Evolutionary conservation across 345 rosid genomes (phyloP).

Genomic region (Camelina laxa): DNA sequence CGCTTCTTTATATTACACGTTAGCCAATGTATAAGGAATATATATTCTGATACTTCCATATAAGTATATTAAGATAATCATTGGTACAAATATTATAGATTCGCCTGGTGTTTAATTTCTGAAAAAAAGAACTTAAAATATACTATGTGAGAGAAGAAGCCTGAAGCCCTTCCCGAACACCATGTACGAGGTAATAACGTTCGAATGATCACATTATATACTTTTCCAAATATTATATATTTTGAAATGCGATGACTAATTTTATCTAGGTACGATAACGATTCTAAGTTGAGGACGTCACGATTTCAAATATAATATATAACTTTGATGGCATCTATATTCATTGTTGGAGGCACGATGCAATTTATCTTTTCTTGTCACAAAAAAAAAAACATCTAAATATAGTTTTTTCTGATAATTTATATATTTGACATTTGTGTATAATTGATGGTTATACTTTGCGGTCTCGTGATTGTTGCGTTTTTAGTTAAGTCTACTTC

Average conservation of each 20-base stretch:
- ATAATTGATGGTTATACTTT: background rate
- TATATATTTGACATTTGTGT: no score
- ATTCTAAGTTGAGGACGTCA: conserved; percentile 27
- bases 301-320: conserved; percentile 13
- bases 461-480: background rate
- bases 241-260: background rate
- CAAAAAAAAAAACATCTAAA: background rate
- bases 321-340: conserved; percentile 3
- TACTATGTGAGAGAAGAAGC: conserved; percentile 4
- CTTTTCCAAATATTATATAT: conserved; percentile 14
- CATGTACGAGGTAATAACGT: conserved; percentile 13
- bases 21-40: background rate
- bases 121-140: background rate
- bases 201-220: conserved; percentile 22
- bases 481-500: background rate
- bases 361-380: background rate
- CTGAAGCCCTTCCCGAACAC: conserved; percentile 22
- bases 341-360: conserved; percentile 24
- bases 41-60: background rate
- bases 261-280: background rate
- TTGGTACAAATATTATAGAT: background rate
- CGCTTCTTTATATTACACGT: conserved; percentile 21
- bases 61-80: conserved; percentile 7
- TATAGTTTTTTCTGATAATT: no score
- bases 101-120: conserved; percentile 3